phyloP scores from a whole-genome alignment of 495 filamentous ascomycete species.

The Xanthoparmelia taractica region DNA sequence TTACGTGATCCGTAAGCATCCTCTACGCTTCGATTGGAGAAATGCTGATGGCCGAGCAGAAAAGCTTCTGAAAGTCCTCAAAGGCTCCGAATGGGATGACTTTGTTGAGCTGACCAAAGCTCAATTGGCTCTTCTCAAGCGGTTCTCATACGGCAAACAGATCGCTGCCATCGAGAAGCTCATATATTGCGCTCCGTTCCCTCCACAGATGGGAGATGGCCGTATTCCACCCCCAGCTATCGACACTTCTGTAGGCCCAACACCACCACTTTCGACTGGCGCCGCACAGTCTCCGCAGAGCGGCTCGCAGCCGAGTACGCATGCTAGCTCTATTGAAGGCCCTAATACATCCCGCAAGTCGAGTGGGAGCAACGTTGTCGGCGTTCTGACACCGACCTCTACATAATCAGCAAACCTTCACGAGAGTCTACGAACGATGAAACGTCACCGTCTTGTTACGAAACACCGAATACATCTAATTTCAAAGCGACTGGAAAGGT shows the following conservation, averaged over 20 bases:
- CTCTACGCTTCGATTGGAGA: conserved; percentile 11
- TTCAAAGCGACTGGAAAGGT: conserved; percentile 5
- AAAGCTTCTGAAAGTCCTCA: conserved; percentile 66
- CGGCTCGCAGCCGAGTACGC: conserved; percentile 51
- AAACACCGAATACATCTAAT: conserved; percentile 7
- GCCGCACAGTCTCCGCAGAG: conserved; percentile 60
- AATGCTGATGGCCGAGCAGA: conserved; percentile 49
- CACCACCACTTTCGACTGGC: conserved; percentile 53
- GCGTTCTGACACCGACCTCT: conserved; percentile 22
- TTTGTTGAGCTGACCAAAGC: conserved; percentile 69
- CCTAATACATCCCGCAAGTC: conserved; percentile 26
- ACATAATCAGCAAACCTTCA: conserved; percentile 15
- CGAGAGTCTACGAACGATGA: conserved; percentile 9
- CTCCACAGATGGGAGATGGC: conserved; percentile 21
- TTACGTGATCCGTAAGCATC: conserved; percentile 86
- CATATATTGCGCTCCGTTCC: conserved; percentile 36
- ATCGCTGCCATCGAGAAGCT: conserved; percentile 64
- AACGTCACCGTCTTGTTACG: conserved; percentile 14
- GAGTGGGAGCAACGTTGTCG: conserved; percentile 19
- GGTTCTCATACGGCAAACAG: conserved; percentile 69
- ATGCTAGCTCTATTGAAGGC: conserved; percentile 45
- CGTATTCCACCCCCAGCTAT: conserved; percentile 35
- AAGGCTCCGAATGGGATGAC: conserved; percentile 53
- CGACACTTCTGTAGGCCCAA: conserved; percentile 44
- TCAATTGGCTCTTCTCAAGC: conserved; percentile 64